phyloP scores from a whole-genome alignment of 169 alveolate genomes.

The Cyclospora cayetanensis region DNA sequence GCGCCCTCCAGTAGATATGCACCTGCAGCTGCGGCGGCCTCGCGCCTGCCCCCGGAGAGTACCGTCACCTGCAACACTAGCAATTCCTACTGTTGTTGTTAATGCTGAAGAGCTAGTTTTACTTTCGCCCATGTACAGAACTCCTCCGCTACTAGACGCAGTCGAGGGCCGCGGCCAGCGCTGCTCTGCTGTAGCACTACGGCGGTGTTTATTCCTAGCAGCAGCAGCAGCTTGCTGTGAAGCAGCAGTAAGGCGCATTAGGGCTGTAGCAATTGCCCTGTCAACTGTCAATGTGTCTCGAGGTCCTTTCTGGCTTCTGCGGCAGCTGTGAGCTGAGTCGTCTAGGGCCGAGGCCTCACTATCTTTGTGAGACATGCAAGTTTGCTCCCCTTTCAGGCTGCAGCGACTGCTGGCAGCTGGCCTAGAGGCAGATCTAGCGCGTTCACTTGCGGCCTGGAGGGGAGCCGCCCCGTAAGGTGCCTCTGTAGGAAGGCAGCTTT shows the following conservation, averaged over 20 bases:
- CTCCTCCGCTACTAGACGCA: background rate
- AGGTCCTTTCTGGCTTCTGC: background rate
- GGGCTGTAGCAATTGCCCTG: background rate
- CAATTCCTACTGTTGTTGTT: background rate
- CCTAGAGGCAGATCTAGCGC: background rate
- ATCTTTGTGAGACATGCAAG: background rate
- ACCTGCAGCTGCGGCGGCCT: conserved; percentile 5
- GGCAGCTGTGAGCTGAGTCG: background rate
- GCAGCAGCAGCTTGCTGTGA: background rate
- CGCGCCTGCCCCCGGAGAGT: background rate
- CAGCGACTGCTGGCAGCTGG: background rate
- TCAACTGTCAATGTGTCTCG: conserved; percentile 26
- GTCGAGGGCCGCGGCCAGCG: background rate
- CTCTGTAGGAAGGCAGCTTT: conserved; percentile 11
- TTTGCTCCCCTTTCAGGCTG: background rate
- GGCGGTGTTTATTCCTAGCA: background rate
- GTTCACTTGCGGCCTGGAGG: background rate
- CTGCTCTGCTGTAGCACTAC: background rate
- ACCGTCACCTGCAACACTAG: background rate
- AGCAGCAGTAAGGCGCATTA: conserved; percentile 6
- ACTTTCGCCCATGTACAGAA: too few species aligned
- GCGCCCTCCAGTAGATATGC: background rate
- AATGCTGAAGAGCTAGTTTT: too few species aligned
- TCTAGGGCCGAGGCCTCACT: background rate
- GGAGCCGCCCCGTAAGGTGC: background rate